phyloP scores from a whole-genome alignment of 2,329 filamentous ascomycete genomes.

The Chaetoscypha palmicola region DNA sequence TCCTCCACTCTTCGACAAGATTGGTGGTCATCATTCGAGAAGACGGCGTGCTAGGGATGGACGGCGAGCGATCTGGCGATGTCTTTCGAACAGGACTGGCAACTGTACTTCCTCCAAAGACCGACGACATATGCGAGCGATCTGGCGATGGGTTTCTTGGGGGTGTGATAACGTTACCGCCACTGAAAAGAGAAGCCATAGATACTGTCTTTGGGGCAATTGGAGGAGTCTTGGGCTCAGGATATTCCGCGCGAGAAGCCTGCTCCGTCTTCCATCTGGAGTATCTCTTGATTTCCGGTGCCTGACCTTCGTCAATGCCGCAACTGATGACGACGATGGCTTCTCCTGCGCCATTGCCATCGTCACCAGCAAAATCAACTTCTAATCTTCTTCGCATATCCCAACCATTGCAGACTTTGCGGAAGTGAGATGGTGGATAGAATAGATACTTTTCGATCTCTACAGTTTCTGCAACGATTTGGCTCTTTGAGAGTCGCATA shows the following conservation, averaged over 20 bases:
- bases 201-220: constrained; percentile 17
- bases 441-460: constrained; percentile 73
- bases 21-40: constrained; percentile 28
- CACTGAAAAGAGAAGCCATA: constrained; percentile 30
- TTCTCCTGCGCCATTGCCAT: constrained; percentile 71
- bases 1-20: constrained; percentile 57
- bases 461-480: constrained; percentile 67
- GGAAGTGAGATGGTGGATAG: constrained; percentile 71
- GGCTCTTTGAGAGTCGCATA: constrained; percentile 63
- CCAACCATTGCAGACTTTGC: constrained; percentile 74
- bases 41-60: constrained; percentile 21
- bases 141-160: constrained; percentile 20
- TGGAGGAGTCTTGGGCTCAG: constrained; percentile 27
- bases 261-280: constrained; percentile 41
- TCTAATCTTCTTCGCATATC: constrained; percentile 82
- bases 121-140: constrained; percentile 16
- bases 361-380: constrained; percentile 82
- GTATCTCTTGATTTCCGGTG: constrained; percentile 48
- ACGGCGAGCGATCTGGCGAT: constrained; percentile 22
- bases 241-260: constrained; percentile 27
- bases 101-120: constrained; percentile 20
- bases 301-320: constrained; percentile 37
- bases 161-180: constrained; percentile 22
- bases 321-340: constrained; percentile 66
- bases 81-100: constrained; percentile 10